Base-by-base conservation (phyloP, 129 eudicot species). In the Erigeron canadensis region DNA sequence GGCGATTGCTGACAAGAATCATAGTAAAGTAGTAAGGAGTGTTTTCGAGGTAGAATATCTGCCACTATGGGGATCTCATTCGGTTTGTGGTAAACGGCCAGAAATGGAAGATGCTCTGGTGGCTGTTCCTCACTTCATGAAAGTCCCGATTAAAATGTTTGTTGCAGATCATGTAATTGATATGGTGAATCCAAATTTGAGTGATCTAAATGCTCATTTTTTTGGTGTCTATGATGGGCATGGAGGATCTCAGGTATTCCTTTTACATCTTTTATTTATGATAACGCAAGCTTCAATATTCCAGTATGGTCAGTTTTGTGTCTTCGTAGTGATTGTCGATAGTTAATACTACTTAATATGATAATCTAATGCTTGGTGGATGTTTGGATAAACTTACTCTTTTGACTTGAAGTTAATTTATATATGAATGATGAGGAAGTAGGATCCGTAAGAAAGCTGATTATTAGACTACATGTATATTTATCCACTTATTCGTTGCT, bases 211-310 rank as follows among this genome's bases (percentile, higher is more conserved):
- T 2, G 81, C 84, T 65, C 91, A 87, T 57, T 90, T 90, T 70
- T 90, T 87, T 41, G 97, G 95, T n/a, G 97, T 90, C 15, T 90
- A 87, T 80, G 97, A 90, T 78, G 97, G 97, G 37, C 97, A 90
- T 85, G 97, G 97, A 79, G 97, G 97, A 53, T 78, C 80, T 76
- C 95, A 90, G 97, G 97, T 90, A 81, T 54, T 28, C 65, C 68
- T 28, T 69, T 7, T 21, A 71, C 47, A 41, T 47, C 54, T 22
- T 23, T 28, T 22, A 10, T 23, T 60, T 60, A 13, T 70, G 44
- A 39, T 10, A 12, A 5, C 16, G 2, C 41, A 66, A 38, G 3
- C 43, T 19, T 59, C 2, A n/a, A 57, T 15, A 48, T 6, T 48
- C 11, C 28, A 42, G 0, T 41, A 42, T 28, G 8, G 4, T 9